A percentile compares a stretch with the other conserved stretches of the same genome.
Conservation (phyloP, 2,329 filamentous ascomycete species). For the Trichoderma guizhouense region DNA sequence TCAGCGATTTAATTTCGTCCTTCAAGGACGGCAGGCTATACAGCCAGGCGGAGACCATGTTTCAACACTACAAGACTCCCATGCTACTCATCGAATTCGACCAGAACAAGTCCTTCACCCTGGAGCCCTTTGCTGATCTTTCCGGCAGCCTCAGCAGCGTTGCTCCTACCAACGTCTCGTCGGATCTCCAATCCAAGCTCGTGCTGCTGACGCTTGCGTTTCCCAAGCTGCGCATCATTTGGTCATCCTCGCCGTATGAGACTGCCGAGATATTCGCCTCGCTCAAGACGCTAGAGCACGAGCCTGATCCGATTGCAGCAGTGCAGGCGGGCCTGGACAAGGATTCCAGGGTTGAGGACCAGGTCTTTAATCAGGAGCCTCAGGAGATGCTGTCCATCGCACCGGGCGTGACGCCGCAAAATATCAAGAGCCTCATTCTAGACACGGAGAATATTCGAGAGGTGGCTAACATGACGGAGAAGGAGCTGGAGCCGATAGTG, state of each 20-base stretch:
- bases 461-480: constrained; percentile 79
- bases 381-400: constrained; percentile 87
- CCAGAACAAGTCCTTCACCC: constrained; percentile 93
- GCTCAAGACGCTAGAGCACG: constrained; percentile 82
- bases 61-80: constrained; percentile 82
- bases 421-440: constrained; percentile 67
- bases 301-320: constrained; percentile 86
- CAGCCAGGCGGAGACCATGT: constrained; percentile 90
- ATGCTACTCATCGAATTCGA: constrained; percentile 98
- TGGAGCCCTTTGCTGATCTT: constrained; percentile 74
- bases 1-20: constrained; percentile 86
- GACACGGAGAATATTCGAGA: constrained; percentile 74
- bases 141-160: constrained; percentile 60
- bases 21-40: constrained; percentile 90
- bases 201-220: constrained; percentile 92
- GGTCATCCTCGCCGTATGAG: constrained; percentile 90
- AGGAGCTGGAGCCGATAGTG: constrained; percentile 69
- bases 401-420: constrained; percentile 79
- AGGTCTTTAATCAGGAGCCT: constrained; percentile 77
- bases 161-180: constrained; percentile 54
- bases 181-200: constrained; percentile 85
- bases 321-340: constrained; percentile 71
- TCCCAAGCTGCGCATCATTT: constrained; percentile 84
- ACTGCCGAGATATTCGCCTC: constrained; percentile 96
- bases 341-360: constrained; percentile 57